Percentiles rank a stretch among this genome's conserved stretches.
Evolutionary conservation across 2,329 filamentous ascomycete species (phyloP).

Genomic region (Sphaerostilbella broomeana): DNA sequence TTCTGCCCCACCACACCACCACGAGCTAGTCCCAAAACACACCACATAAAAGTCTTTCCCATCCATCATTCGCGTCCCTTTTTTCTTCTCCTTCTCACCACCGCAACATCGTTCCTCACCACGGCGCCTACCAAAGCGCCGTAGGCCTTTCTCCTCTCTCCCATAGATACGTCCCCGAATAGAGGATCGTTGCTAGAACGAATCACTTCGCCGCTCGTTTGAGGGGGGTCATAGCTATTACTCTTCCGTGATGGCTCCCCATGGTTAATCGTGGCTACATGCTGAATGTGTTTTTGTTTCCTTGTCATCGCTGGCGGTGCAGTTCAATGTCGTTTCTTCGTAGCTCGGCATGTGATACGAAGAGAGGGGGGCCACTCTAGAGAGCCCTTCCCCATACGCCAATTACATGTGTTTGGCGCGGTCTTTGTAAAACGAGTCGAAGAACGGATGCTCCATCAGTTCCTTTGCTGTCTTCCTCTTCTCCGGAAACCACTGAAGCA

Average conservation of each 20-base stretch:
- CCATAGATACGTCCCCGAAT: constrained; percentile 20
- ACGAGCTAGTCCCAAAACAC: constrained; percentile 2
- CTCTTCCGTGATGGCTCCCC: constrained; percentile 33
- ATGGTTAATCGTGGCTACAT: constrained; percentile 41
- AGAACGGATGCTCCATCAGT: too few species aligned
- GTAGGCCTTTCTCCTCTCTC: constrained; percentile 15
- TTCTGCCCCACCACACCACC: neutral
- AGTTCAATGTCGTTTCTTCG: too few species aligned
- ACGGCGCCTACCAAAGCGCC: constrained; percentile 12
- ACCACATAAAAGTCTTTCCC: neutral
- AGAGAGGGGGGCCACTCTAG: too few species aligned
- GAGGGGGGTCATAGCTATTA: constrained; percentile 35
- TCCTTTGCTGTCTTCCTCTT: too few species aligned
- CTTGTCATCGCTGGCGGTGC: too few species aligned
- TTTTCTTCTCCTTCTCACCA: constrained; percentile 15
- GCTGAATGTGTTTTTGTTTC: neutral
- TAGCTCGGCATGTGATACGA: too few species aligned
- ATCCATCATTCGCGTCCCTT: neutral
- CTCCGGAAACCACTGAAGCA: too few species aligned
- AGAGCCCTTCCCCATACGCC: too few species aligned
- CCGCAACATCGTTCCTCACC: constrained; percentile 27
- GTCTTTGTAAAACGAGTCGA: too few species aligned
- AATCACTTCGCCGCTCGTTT: constrained; percentile 34
- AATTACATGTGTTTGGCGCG: too few species aligned
- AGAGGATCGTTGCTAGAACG: constrained; percentile 30